phyloP scores from a whole-genome alignment of 306 rosid genomes.

The Pterocarpus santalinus region DNA sequence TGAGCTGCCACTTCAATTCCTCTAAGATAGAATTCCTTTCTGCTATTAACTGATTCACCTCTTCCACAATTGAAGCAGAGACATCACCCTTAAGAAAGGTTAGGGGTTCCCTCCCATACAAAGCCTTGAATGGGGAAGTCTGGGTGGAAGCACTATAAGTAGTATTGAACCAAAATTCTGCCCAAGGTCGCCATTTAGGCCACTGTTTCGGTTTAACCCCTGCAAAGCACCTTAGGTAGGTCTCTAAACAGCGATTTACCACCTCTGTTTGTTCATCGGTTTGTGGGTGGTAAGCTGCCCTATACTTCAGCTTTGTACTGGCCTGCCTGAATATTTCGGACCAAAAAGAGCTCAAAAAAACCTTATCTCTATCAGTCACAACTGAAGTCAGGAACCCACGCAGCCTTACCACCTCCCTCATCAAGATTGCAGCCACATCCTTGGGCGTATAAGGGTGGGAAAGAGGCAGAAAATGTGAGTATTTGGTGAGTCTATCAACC shows the following conservation, averaged over 20 bases:
- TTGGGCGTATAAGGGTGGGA: background rate
- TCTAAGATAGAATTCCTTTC: background rate
- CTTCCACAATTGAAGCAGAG: background rate
- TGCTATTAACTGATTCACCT: background rate
- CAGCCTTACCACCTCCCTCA: no score
- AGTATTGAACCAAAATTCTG: background rate
- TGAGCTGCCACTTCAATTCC: background rate
- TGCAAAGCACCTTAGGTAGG: background rate
- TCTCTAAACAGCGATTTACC: background rate
- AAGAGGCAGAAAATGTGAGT: background rate
- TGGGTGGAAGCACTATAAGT: background rate
- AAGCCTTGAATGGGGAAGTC: background rate
- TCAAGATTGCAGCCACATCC: background rate
- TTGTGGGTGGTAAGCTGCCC: background rate
- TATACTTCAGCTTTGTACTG: background rate
- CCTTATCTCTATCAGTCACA: background rate
- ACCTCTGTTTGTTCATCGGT: background rate
- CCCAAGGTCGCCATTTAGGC: background rate
- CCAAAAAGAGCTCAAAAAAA: background rate
- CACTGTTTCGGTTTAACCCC: background rate
- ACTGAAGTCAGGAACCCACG: no score
- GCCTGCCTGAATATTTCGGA: background rate
- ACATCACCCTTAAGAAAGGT: background rate
- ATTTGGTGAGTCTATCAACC: background rate
- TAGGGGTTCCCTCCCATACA: background rate